Evolutionary conservation across 2,329 filamentous ascomycete species (phyloP).

Genomic region (Dothistroma septosporum): DNA sequence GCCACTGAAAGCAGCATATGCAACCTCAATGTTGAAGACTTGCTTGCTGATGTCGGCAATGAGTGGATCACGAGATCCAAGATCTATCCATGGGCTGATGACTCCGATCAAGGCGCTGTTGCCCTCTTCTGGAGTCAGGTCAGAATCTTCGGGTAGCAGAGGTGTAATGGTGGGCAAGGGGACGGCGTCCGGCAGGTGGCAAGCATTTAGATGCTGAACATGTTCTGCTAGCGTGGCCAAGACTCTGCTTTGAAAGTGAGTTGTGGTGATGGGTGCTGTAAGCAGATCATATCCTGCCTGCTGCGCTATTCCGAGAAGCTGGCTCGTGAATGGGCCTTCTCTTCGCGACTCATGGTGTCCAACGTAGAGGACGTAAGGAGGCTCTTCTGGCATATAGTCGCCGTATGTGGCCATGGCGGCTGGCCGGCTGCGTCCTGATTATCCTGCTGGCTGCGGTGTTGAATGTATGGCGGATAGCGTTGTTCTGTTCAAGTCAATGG

Average conservation of each 20-base stretch:
- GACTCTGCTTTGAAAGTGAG: conserved; percentile 66
- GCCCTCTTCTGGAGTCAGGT: conserved; percentile 62
- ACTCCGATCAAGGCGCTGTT: conserved; percentile 72
- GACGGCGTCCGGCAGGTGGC: conserved; percentile 36
- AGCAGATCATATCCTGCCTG: conserved; percentile 66
- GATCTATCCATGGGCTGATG: conserved; percentile 88
- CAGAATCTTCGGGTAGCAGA: conserved; percentile 75
- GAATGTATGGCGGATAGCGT: not conserved
- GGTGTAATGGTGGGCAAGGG: conserved; percentile 52
- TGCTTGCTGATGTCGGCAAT: conserved; percentile 84
- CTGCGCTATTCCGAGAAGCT: conserved; percentile 63
- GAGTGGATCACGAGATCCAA: conserved; percentile 75
- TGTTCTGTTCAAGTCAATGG: not conserved
- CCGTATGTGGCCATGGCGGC: conserved; percentile 6
- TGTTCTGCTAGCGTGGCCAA: conserved; percentile 58
- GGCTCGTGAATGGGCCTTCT: conserved; percentile 39
- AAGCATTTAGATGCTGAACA: conserved; percentile 44
- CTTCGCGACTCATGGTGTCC: conserved; percentile 69
- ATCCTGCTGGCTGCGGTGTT: not conserved
- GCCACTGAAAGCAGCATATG: conserved; percentile 94
- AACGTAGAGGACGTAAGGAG: conserved; percentile 58
- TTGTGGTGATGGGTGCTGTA: conserved; percentile 73
- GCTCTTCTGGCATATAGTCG: conserved; percentile 27
- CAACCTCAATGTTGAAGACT: conserved; percentile 83
- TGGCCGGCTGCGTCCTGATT: too few relatives aligned